Evolutionary conservation across 768 basidiomycete genomes (phyloP), one percentile per base, ranked within the genome.

Genomic region (Amanita rimosa): DNA sequence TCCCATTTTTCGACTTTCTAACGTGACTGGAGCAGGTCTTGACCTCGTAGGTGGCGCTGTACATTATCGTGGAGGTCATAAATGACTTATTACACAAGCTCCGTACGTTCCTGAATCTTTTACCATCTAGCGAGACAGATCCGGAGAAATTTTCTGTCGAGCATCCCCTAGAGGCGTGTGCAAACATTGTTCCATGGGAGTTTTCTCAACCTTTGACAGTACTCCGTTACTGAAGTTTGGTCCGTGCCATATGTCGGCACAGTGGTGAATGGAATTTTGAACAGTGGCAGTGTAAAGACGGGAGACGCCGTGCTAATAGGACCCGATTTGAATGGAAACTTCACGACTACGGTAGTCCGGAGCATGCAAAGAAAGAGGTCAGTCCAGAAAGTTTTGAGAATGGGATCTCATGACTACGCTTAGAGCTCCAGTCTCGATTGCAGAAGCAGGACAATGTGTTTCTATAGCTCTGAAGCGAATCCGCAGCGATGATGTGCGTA

Each of bases 361-460:
- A 86, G 81, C 55, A 99, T 99, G 67, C 94, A 98, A 66, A 77
- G 94, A 50, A 99, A 97, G 64, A 69, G 88, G 86, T 85, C 42
- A 29, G 72, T 60, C 27, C 6, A n/a, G 6, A 14, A 36, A 29
- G 21, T 42, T 4, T 13, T 21, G 31, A 33, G 9, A 45, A 6
- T 22, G 16, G 1, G 10, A 8, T 35, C 19, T 17, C 11, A 14
- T 7, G 9, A 19, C 6, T 21, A 13, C 11, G 6, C 6, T 46
- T 38, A 85, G 93, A 29, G 92, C 86, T 17, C 73, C 83, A 47
- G 91, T 99, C 2, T 71, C 72, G 13, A 74, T 75, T 11, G 96
- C 90, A 0, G 94, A 97, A 57, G 96, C 96, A 5, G 96, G 96
- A 2, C 96, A 99, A 66, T 90, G 88, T 44, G 93, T 99, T 16